Base-by-base conservation (phyloP, 352 stramenopile genomes). In the Halophytophthora batemanensis region DNA sequence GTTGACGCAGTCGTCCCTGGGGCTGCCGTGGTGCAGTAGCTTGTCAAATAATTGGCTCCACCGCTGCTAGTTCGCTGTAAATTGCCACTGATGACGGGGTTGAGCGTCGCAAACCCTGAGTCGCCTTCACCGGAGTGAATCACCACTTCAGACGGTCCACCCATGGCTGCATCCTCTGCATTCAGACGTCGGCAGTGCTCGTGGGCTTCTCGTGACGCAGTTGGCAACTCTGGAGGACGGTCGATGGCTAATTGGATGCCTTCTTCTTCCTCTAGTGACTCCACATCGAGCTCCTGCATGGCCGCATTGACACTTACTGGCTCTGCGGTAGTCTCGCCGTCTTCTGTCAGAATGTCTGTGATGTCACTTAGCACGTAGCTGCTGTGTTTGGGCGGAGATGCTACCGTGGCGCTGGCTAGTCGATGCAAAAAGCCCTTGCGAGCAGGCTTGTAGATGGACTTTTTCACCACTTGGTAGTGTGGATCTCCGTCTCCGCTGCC, bases 91-190 rank as follows among this genome's bases (percentile, higher is more conserved):
- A 90, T 77, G 6, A 90, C 62, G 1, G 79, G 79, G 25, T 90
- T 90, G 3, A 88, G 61, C 15, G 69, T 88, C 35, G 71, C 77
- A 36, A 86, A 90, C 14, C 73, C 69, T 14, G 73, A 71, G 34
- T 90, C 77, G 18, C 67, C 84, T 35, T 90, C 79, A 14, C 72
- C 71, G 18, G 79, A 87, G 47, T 90, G 79, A 41, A 90, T 90
- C 31, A 90, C 68, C 3, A 90, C 74, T 53, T 88, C 72, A 3
- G 79, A 76, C 0, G 62, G 56, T 1, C 58, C 45, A 28, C 52
- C 63, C 31, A 68, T 43, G 15, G 59, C 51, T 13, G 64, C 63
- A 10, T 73, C 66, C 44, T 68, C 62, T 2, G 52, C 46, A 21
- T 50, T 68, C 25, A 65, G 31, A 11, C 25, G 48, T 42, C 53